Evolutionary conservation across 1,284 basidiomycete genomes (phyloP), one percentile per base, ranked within the genome.

Genomic region (Moesziomyces antarcticus): DNA sequence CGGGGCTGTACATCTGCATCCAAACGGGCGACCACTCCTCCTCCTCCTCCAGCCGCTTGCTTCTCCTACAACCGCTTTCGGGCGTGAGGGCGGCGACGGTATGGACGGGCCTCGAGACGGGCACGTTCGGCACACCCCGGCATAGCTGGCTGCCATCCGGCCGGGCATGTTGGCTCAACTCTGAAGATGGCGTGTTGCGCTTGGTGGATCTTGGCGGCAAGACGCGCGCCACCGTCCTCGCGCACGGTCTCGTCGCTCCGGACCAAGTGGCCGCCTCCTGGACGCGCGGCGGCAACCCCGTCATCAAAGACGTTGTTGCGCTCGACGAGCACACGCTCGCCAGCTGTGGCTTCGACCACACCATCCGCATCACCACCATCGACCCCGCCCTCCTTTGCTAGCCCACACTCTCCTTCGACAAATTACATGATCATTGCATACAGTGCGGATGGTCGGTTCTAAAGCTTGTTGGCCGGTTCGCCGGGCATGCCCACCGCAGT

Each of bases 281-380:
- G 80, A 59, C 43, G 11, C 47, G 76, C 33, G 79, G 80, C n/a
- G 80, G 76, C 6, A 82, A 82, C 61, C 79, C 79, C 3, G 65
- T 82, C 33, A 70, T 81, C 48, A 82, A 81, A 50, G 78, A 76
- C 42, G 48, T 82, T 2, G 61, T 78, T 10, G 75, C 64, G 9
- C 30, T 77, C 22, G 52, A 56, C 1, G 71, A 81, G n/a, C 40
- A 24, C 6, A 50, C 45, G 13, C 55, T 82, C 16, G 79, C 74
- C 2, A 81, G 75, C 48, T 79, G 77, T 48, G 80, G 80, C 5
- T 82, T 79, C 40, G 80, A 82, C 44, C 50, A 69, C 10, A 80
- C 78, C 16, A 75, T 78, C 0, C 42, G 75, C 10, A 56, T 79
- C 22, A 41, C 73, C 13, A 40, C 18, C 14, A 3, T 72, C 43